Percentiles rank a stretch among this genome's conserved stretches.
phyloP scores from a whole-genome alignment of 164 flowering plant species.

The Kalanchoe fedtschenkoi region DNA sequence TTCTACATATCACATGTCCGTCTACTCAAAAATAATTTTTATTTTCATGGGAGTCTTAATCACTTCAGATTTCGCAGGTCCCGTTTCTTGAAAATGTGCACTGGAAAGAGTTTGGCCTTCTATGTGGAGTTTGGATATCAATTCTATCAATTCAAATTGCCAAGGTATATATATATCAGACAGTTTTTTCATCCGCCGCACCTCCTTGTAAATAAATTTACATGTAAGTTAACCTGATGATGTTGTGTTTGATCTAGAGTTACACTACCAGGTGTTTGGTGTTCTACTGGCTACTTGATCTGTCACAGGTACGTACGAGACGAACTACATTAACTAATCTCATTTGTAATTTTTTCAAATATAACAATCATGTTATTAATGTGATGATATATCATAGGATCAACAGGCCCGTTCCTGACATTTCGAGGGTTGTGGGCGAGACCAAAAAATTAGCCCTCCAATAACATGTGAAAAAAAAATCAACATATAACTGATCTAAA shows the following conservation, averaged over 20 bases:
- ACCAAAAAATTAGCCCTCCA: too few species aligned
- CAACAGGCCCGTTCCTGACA: too few species aligned
- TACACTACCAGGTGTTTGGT: slow-evolving; percentile 2
- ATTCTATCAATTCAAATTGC: slow-evolving; percentile 2
- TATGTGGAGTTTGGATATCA: not conserved
- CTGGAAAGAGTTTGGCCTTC: slow-evolving; percentile 6
- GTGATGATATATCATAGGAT: too few species aligned
- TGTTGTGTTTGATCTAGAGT: not conserved
- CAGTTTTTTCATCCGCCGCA: not conserved
- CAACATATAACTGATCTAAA: too few species aligned
- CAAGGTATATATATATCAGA: not conserved
- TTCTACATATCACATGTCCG: not conserved
- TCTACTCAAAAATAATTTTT: not conserved
- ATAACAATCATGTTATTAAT: too few species aligned
- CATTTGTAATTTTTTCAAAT: not conserved
- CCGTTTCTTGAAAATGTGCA: not conserved
- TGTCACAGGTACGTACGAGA: slow-evolving; percentile 5
- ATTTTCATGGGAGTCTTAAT: not conserved
- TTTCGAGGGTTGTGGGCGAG: too few species aligned
- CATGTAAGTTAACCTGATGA: not conserved
- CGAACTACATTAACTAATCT: not conserved
- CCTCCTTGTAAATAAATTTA: not conserved
- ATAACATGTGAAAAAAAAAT: too few species aligned
- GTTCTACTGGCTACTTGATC: not conserved
- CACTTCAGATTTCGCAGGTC: not conserved